Percentiles rank a stretch among this genome's conserved stretches.
phyloP scores from a whole-genome alignment of 192 early-diverging fungal species.

The Backusella parvicylindrica region DNA sequence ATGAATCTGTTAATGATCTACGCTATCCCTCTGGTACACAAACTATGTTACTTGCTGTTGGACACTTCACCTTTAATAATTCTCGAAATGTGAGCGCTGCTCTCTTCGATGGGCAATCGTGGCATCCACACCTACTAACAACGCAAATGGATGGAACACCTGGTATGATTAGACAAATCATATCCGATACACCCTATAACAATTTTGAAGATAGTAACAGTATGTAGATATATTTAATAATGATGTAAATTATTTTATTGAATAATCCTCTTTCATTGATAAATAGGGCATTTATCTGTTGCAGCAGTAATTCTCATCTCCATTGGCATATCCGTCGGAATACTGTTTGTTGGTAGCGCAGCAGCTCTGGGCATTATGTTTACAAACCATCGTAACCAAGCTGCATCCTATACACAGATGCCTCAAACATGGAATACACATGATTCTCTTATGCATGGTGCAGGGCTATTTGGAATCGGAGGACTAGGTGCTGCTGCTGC shows the following conservation, averaged over 20 bases:
- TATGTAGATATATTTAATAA: constrained; percentile 8
- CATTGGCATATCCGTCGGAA: constrained; percentile 59
- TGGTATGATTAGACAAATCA: constrained; percentile 22
- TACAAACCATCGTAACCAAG: constrained; percentile 24
- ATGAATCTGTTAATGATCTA: neutral
- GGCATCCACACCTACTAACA: constrained; percentile 41
- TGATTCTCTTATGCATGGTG: neutral
- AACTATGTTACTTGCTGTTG: constrained; percentile 42
- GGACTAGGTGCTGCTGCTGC: neutral
- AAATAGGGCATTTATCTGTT: constrained; percentile 37
- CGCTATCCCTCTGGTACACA: constrained; percentile 12
- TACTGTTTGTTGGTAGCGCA: neutral
- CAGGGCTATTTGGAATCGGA: neutral
- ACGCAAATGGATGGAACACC: constrained; percentile 29
- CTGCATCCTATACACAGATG: neutral
- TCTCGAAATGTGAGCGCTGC: constrained; percentile 38
- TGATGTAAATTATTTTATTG: neutral
- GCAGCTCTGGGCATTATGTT: constrained; percentile 39
- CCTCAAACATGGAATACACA: constrained; percentile 2
- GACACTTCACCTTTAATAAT: constrained; percentile 32
- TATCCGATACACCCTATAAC: constrained; percentile 3
- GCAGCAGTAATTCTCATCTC: constrained; percentile 68
- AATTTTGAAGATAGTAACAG: neutral
- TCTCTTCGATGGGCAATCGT: constrained; percentile 46
- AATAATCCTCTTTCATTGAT: neutral